Evolutionary conservation across 768 basidiomycete species (phyloP).

Genomic region (Auriscalpium orientale): DNA sequence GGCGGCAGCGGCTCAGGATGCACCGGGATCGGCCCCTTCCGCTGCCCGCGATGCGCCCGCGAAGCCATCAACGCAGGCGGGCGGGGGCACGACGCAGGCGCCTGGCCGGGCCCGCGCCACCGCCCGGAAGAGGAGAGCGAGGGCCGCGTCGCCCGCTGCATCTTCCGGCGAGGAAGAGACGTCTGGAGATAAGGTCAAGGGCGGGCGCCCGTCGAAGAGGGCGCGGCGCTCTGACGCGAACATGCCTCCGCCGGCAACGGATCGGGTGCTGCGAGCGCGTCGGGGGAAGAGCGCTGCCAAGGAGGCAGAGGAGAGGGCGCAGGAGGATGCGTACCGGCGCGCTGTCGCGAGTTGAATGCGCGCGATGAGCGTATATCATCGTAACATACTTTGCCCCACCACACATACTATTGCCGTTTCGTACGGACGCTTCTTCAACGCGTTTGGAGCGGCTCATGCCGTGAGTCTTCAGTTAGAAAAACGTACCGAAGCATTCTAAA

Average conservation of each 20-base stretch:
- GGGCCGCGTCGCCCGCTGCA: not conserved
- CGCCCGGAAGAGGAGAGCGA: not conserved
- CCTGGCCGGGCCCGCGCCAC: not conserved
- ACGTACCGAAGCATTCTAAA: too few species aligned
- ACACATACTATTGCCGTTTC: not conserved
- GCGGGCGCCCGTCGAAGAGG: constrained; percentile 20
- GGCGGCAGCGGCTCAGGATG: constrained; percentile 17
- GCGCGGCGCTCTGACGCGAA: not conserved
- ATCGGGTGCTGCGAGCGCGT: constrained; percentile 12
- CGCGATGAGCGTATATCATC: too few species aligned
- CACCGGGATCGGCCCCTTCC: not conserved
- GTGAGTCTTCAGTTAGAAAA: not conserved
- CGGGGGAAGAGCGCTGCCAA: constrained; percentile 4
- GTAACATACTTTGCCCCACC: not conserved
- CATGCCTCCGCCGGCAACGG: constrained; percentile 3
- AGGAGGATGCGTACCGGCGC: constrained; percentile 9
- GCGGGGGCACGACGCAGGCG: not conserved
- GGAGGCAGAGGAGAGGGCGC: constrained; percentile 1
- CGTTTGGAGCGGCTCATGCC: not conserved
- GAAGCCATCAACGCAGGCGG: not conserved
- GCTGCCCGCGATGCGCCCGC: not conserved
- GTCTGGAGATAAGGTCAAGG: not conserved
- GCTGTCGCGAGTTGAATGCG: not conserved
- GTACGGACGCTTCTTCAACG: not conserved
- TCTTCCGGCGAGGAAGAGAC: not conserved